Evolutionary conservation across 345 rosid species (phyloP), one percentile per base, ranked within the genome.

Genomic region (Diplotaxis tenuifolia): DNA sequence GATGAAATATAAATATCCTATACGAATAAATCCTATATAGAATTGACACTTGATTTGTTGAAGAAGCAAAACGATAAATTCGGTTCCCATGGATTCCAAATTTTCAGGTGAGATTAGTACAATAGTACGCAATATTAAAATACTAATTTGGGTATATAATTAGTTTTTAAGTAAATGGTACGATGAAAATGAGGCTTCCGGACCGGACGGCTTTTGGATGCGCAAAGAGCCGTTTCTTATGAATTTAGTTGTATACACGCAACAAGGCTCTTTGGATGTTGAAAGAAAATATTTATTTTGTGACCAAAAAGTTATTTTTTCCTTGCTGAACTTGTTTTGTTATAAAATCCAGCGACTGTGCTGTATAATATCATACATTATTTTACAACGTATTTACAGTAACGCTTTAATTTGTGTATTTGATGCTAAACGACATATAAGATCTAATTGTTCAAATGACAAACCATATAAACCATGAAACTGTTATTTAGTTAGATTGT

Each of bases 41-140:
- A 72, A 54, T 12, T 36, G 70, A 72, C 38, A 38, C 12, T 54
- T 64, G 62, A 54, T 54, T 53, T 63, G 56, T 19, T 7, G 76
- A 72, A 72, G 42, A 63, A 36, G 56, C 69, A 64, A 27, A 40
- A 64, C 62, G 65, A 27, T 7, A 64, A 27, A 19, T 54, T 53
- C 6, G 42, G 42, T 72, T 22, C 50, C 53, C 18, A 63, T 4
- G 19, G 20, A 62, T 36, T 64, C 56, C 76, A 64, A 73, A 38
- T 54, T 63, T 38, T 42, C 57, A 72, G 76, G 70, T 64, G 70
- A 54, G 31, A 45, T 64, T 73, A 73, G 70, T 63, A 65, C 58
- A 18, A 27, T 22, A 27, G 50, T 52, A 47, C 27, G 14, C 25
- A 70, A 47, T 62, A 49, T 31, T 61, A 10, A 42, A 60, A 47